These are phyloP conservation scores for Aphanomyces cochlioides DNA, from an alignment of 352 stramenopile genomes.

Conservation along the genomic window DNA sequence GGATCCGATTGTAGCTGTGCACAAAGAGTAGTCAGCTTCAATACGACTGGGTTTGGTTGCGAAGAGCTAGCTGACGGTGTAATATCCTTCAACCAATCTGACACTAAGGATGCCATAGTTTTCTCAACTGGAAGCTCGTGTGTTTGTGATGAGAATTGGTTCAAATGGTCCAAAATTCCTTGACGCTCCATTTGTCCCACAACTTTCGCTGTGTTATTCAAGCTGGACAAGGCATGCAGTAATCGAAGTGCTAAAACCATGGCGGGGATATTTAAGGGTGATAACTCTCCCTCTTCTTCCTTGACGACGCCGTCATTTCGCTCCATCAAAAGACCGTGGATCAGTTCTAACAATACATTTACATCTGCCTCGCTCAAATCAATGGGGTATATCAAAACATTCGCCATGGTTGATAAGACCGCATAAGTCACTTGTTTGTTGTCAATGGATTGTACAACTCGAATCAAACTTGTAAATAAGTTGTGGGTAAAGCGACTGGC, in stretches of 20 bases:
- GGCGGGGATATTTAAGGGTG: slow-evolving; percentile 47
- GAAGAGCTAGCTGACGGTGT: neutral
- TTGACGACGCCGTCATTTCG: slow-evolving; percentile 18
- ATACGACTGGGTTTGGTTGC: neutral
- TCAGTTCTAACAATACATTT: neutral
- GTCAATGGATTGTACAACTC: slow-evolving; percentile 5
- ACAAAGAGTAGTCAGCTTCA: neutral
- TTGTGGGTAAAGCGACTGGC: slow-evolving; percentile 4
- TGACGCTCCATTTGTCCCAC: slow-evolving; percentile 80
- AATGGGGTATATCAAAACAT: slow-evolving; percentile 9
- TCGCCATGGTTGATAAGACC: neutral
- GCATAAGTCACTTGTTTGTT: slow-evolving; percentile 23
- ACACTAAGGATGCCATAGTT: neutral
- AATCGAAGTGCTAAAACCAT: slow-evolving; percentile 73
- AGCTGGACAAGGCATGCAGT: slow-evolving; percentile 61
- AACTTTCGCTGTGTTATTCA: slow-evolving; percentile 47
- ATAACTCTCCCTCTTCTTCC: slow-evolving; percentile 15
- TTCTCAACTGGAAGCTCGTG: neutral
- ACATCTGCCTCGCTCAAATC: neutral
- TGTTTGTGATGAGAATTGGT: slow-evolving; percentile 20
- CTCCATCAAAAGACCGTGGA: slow-evolving; percentile 24
- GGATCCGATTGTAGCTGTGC: neutral
- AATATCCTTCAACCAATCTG: slow-evolving; percentile 6
- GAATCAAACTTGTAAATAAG: slow-evolving; percentile 6
- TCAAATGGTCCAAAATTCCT: slow-evolving; percentile 71